Conservation (phyloP, 768 basidiomycete genomes). For the Trametes cinnabarina region DNA sequence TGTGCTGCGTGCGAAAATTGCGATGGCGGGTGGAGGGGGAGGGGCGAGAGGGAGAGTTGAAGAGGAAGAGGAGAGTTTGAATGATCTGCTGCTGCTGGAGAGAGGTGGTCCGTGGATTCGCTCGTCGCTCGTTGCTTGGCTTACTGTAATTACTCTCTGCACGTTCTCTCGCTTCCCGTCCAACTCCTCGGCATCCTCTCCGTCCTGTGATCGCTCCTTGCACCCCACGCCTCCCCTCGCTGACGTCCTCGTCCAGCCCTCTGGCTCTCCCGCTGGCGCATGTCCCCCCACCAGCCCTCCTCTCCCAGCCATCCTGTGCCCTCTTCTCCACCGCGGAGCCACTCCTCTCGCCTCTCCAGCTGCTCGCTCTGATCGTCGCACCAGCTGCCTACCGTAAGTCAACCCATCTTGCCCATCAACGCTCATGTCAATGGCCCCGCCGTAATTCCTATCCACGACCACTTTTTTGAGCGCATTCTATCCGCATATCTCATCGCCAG, state of each 20-base stretch:
- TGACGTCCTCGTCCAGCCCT: conserved; percentile 7
- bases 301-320: background rate
- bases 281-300: background rate
- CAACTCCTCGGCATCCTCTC: background rate
- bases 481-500: background rate
- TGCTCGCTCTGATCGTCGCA: background rate
- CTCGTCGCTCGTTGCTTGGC: conserved; percentile 8
- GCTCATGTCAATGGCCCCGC: conserved; percentile 9
- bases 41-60: background rate
- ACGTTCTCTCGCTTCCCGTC: background rate
- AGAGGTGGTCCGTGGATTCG: background rate
- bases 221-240: background rate
- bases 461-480: background rate
- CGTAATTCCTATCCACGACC: background rate
- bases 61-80: too few species aligned
- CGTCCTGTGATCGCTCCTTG: background rate
- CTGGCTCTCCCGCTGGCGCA: background rate
- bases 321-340: conserved; percentile 12
- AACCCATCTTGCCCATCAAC: background rate
- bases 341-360: conserved; percentile 1
- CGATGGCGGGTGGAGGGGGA: background rate
- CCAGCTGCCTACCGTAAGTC: background rate
- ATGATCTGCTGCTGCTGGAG: background rate
- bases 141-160: conserved; percentile 8
- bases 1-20: background rate